These are phyloP conservation scores for Ogataea polymorpha DNA, from an alignment of 805 yeast genomes.

Conservation along the genomic window DNA sequence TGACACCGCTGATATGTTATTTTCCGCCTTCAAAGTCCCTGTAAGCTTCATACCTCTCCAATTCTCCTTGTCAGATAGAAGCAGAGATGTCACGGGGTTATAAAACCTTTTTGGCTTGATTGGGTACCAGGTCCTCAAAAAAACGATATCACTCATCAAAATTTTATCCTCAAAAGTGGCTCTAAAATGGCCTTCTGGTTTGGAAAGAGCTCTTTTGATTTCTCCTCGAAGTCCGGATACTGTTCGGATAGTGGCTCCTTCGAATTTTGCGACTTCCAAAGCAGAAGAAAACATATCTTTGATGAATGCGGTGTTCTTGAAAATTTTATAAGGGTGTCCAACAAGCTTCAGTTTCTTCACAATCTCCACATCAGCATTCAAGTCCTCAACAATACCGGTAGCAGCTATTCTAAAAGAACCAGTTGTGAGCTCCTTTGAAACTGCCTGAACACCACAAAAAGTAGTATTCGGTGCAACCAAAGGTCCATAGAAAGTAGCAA, in stretches of 20 bases:
- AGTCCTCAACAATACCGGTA: constrained; percentile 93
- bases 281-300: constrained; percentile 94
- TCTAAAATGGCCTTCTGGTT: constrained; percentile 93
- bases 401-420: constrained; percentile 94
- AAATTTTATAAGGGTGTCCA: constrained; percentile 91
- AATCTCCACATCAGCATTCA: constrained; percentile 84
- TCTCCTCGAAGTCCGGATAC: constrained; percentile 98
- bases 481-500: constrained; percentile 95
- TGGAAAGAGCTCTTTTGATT: constrained; percentile 88
- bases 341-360: constrained; percentile 94
- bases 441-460: constrained; percentile 90
- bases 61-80: constrained; percentile 70
- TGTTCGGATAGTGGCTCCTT: constrained; percentile 95
- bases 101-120: constrained; percentile 86
- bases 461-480: constrained; percentile 96
- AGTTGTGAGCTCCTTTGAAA: constrained; percentile 78
- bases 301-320: constrained; percentile 94
- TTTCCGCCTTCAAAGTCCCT: constrained; percentile 85
- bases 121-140: constrained; percentile 96
- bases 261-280: constrained; percentile 94
- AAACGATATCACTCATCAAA: constrained; percentile 82
- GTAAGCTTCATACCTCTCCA: constrained; percentile 98
- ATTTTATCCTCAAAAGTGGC: constrained; percentile 97
- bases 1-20: constrained; percentile 60
- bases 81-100: constrained; percentile 91